Evolutionary conservation across 441 rosid genomes (phyloP), one percentile per base, ranked within the genome.

Genomic region (Pelargonium citronellum): DNA sequence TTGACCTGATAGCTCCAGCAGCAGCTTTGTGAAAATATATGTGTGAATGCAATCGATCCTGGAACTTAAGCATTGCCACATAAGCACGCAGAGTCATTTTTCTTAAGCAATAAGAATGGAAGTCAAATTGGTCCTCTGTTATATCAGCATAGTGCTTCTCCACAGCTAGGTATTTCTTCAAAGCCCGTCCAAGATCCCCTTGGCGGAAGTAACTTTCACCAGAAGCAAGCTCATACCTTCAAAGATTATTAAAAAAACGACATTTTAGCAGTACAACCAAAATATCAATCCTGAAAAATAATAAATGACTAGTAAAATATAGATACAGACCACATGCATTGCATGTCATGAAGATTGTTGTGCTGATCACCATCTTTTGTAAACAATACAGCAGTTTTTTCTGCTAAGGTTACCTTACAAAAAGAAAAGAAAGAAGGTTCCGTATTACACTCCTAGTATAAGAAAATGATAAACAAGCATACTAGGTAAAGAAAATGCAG

Each of bases 131-230:
- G 76, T 96, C 98, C 80, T 91, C 99, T 24, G 96, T 91, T 72
- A 96, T 96, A 84, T 96, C 99, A 71, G 98, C 86, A 79, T 93
- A 96, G 81, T 96, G 99, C 88, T 96, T 96, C 87, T 96, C 99
- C 84, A 93, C 99, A 71, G 96, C 95, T 75, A 96, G 81, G 82
- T 87, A 93, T 75, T 88, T 90, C 87, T 96, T 93, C 47, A 96
- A 75, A 70, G 99, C 95, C 67, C 90, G 94, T 64, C 99, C 99
- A 73, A 96, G 89, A 77, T 93, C 97, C 76, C 92, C 95, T 79
- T 93, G 99, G 67, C 98, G 97, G 80, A 87, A 89, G 77, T 87
- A 93, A 84, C 99, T 96, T 80, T 93, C 96, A 69, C 97, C 98
- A 77, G 99, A 93, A 68, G 97, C 96, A 83, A 96, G 98, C 78